A percentile compares a stretch with the other conserved stretches of the same genome.
phyloP scores from a whole-genome alignment of 306 rosid species.

The Abrus pulchellus region DNA sequence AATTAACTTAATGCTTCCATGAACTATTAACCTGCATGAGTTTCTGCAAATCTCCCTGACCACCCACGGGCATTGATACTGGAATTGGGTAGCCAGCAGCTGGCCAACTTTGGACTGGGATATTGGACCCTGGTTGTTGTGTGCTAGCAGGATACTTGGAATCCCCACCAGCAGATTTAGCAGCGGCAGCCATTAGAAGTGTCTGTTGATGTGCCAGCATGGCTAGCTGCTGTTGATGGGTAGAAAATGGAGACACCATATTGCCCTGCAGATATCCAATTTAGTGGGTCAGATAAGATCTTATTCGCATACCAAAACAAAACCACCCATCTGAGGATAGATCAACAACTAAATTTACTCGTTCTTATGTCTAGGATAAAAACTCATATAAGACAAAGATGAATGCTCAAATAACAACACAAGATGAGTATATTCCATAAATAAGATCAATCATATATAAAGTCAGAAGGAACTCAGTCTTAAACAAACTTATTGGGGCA shows the following conservation, averaged over 20 bases:
- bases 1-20: conserved; percentile 39
- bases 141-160: conserved; percentile 51
- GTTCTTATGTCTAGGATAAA: neutral
- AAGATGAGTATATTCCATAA: neutral
- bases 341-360: conserved; percentile 30
- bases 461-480: conserved; percentile 26
- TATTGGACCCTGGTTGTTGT: conserved; percentile 65
- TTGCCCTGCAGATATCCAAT: conserved; percentile 70
- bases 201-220: conserved; percentile 54
- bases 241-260: conserved; percentile 83
- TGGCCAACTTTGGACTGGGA: conserved; percentile 81
- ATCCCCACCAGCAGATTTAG: conserved; percentile 61
- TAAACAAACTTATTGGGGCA: conserved; percentile 25
- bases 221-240: conserved; percentile 85
- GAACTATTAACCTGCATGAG: conserved; percentile 67
- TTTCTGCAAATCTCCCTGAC: conserved; percentile 68
- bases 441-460: conserved; percentile 21
- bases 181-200: conserved; percentile 75
- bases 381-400: neutral
- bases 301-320: conserved; percentile 33
- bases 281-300: conserved; percentile 42
- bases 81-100: conserved; percentile 66
- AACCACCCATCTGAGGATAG: conserved; percentile 9
- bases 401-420: conserved; percentile 25
- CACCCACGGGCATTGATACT: conserved; percentile 66